A percentile compares a stretch with the other conserved stretches of the same genome.
Conservation (phyloP, 345 rosid genomes). For the Eucalyptus fibrosa region DNA sequence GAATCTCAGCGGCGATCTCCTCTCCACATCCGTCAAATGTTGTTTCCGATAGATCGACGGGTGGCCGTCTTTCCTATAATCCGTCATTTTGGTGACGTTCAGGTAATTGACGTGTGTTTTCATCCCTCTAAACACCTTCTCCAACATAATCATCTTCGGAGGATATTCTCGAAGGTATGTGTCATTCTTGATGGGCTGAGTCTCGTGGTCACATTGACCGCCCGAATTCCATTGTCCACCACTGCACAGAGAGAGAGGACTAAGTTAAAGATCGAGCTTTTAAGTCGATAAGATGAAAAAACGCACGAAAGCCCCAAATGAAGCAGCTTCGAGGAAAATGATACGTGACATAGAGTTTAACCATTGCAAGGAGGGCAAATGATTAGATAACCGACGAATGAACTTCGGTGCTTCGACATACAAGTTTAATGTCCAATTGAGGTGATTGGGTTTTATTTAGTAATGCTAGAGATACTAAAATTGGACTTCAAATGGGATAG, state of each 20-base stretch:
- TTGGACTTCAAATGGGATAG: not conserved
- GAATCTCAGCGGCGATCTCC: slow-evolving; percentile 34
- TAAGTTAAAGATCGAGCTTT: not conserved
- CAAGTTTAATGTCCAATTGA: not conserved
- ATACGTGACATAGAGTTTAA: not conserved
- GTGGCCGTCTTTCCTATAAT: slow-evolving; percentile 88
- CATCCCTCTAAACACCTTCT: slow-evolving; percentile 65
- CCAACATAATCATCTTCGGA: slow-evolving; percentile 69
- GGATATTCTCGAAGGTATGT: slow-evolving; percentile 62
- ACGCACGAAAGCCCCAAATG: not conserved
- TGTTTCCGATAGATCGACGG: slow-evolving; percentile 80
- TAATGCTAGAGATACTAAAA: not conserved
- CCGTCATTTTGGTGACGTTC: slow-evolving; percentile 74
- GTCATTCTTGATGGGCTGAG: slow-evolving; percentile 72
- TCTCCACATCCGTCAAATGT: slow-evolving; percentile 25
- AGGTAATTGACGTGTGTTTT: slow-evolving; percentile 69
- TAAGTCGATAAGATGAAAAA: not conserved
- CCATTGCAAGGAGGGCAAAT: not conserved
- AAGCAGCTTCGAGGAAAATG: not conserved
- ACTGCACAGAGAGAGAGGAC: slow-evolving; percentile 16
- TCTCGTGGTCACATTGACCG: slow-evolving; percentile 78
- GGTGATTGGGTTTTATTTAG: not conserved
- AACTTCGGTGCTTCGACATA: not conserved
- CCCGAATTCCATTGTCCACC: slow-evolving; percentile 99
- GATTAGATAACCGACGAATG: not conserved